Conservation (phyloP, 306 rosid species). For the Sicyos baderoa region DNA sequence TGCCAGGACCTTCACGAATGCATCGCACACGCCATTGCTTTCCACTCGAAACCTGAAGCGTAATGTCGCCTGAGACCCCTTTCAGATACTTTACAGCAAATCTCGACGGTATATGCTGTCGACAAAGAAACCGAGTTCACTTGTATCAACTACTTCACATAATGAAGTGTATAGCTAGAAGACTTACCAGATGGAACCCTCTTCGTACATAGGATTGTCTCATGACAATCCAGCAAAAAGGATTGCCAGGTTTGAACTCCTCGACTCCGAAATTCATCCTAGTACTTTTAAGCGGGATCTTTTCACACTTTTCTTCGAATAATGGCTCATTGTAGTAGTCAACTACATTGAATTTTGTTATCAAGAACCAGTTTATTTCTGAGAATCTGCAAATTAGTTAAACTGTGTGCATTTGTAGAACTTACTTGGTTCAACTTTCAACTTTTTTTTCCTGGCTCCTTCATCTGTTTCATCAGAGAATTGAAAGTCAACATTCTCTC, state of each 20-base stretch:
- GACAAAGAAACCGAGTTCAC: conserved; percentile 7
- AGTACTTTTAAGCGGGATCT: conserved; percentile 83
- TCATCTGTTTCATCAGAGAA: conserved; percentile 34
- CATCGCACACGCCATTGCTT: conserved; percentile 90
- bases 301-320: conserved; percentile 44
- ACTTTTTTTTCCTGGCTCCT: conserved; percentile 48
- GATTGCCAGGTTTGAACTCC: conserved; percentile 73
- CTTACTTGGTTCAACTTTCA: conserved; percentile 51
- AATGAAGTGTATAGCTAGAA: conserved; percentile 14
- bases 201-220: conserved; percentile 89
- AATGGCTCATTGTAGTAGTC: conserved; percentile 40
- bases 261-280: conserved; percentile 65
- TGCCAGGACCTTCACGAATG: conserved; percentile 74
- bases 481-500: conserved; percentile 43
- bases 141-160: conserved; percentile 9
- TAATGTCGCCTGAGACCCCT: conserved; percentile 80
- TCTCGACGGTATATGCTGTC: conserved; percentile 90
- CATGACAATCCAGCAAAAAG: conserved; percentile 85
- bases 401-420: conserved; percentile 18
- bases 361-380: conserved; percentile 8
- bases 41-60: conserved; percentile 67
- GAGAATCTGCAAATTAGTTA: conserved; percentile 18
- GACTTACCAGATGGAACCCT: conserved; percentile 91
- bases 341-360: conserved; percentile 42
- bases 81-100: conserved; percentile 85